A percentile compares a stretch with the other conserved stretches of the same genome.
phyloP scores from a whole-genome alignment of 2,329 filamentous ascomycete genomes.

The Venturia aucupariae region DNA sequence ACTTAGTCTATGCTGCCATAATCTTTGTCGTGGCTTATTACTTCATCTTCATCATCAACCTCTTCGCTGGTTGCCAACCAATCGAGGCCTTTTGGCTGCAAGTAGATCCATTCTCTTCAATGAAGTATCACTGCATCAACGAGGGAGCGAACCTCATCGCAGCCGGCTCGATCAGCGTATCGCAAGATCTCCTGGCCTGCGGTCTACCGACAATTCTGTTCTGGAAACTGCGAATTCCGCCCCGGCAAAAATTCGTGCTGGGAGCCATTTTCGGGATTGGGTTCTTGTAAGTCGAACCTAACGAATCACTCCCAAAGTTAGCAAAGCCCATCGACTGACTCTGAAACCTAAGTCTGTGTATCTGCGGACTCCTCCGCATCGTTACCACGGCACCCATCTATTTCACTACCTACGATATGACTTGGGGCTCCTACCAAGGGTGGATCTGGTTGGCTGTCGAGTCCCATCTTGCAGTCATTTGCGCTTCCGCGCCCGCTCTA shows the following conservation, averaged over 20 bases:
- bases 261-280: conserved; percentile 36
- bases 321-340: background rate
- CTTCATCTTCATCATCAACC: conserved; percentile 16
- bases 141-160: conserved; percentile 16
- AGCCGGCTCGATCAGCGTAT: conserved; percentile 17
- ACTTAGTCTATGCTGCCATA: conserved; percentile 10
- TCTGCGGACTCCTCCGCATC: conserved; percentile 29
- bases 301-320: conserved; percentile 25
- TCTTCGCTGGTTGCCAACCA: conserved; percentile 17
- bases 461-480: conserved; percentile 12
- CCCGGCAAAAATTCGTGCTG: conserved; percentile 17
- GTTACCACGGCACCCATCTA: conserved; percentile 26
- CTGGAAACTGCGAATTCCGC: conserved; percentile 16
- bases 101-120: conserved; percentile 15
- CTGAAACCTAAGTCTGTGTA: conserved; percentile 22
- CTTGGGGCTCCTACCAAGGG: conserved; percentile 6
- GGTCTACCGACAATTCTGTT: conserved; percentile 18
- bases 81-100: conserved; percentile 19
- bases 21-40: conserved; percentile 16
- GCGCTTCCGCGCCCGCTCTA: conserved; percentile 13
- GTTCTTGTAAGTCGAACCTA: conserved; percentile 26
- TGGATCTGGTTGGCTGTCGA: conserved; percentile 12
- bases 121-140: conserved; percentile 16
- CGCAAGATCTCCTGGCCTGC: conserved; percentile 19
- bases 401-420: conserved; percentile 14